Evolutionary conservation across 768 basidiomycete species (phyloP), one percentile per base, ranked within the genome.

Genomic region (Ramaria rubella): DNA sequence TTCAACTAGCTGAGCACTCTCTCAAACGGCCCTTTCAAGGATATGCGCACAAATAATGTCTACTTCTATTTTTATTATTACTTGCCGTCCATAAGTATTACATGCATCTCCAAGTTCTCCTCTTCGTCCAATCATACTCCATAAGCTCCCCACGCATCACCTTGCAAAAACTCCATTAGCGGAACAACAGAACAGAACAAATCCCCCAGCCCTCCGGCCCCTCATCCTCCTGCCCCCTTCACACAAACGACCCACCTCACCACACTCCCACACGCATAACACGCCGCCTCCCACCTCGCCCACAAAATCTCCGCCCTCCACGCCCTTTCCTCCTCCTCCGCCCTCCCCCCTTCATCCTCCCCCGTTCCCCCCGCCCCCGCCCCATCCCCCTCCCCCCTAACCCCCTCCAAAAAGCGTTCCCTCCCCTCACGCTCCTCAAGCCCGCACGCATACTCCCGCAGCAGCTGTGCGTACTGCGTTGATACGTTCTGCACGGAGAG

Each of bases 211-310:
- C 40, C n/a, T 42, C 40, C 2, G 11, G 7, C 14, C 8, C 17
- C 11, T 42, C 40, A 42, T 17, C 8, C 6, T 8, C 11, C n/a
- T 17, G 40, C 14, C n/a, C 19, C 19, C 31, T 21, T 51, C 7
- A 51, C 21, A 34, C 49, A 51, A 8, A 51, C 24, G 5, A 51
- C 33, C 49, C 49, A 51, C 21, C 33, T 51, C 8, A 12, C 14
- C 8, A 51, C 5, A 7, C 29, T 14, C 15, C 49, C 49, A 2
- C 2, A 7, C 12, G 31, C 49, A 34, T 51, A 51, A 19, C 49
- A 51, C 21, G 49, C 49, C 27, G 49, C 49, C 33, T 36, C 49
- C 49, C 49, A 51, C 6, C 33, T 8, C 4, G 49, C 49, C 49
- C 49, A 51, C 4, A 51, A 34, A 2, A 33, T 51, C 33, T 51